phyloP scores from a whole-genome alignment of 768 basidiomycete genomes.

The Boletellus ananas region DNA sequence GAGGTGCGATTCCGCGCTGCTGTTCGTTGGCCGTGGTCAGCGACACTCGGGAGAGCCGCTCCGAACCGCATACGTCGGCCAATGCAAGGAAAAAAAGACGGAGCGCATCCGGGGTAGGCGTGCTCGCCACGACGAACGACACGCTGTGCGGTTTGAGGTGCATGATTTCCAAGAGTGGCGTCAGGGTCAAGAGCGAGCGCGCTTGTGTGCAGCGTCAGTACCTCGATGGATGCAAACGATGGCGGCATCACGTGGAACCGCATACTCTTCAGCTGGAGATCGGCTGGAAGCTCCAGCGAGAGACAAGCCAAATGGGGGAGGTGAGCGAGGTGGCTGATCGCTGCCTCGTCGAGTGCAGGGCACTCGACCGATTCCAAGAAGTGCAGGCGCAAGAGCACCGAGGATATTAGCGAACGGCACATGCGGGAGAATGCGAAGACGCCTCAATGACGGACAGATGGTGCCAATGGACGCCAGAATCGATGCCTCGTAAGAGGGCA shows the following conservation, averaged over 20 bases:
- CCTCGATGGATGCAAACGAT: constrained; percentile 12
- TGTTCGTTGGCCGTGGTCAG: constrained; percentile 5
- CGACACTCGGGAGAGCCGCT: constrained; percentile 7
- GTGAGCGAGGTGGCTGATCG: constrained; percentile 22
- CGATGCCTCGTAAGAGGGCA: constrained; percentile 17
- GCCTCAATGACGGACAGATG: constrained; percentile 18
- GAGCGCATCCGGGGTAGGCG: constrained; percentile 16
- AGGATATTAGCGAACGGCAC: background rate
- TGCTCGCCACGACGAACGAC: constrained; percentile 11
- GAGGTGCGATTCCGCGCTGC: background rate
- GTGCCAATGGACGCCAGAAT: constrained; percentile 19
- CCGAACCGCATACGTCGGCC: constrained; percentile 7
- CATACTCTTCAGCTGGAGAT: constrained; percentile 15
- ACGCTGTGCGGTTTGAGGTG: constrained; percentile 12
- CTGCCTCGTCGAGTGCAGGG: constrained; percentile 17
- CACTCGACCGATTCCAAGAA: constrained; percentile 17
- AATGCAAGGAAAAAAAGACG: constrained; percentile 22
- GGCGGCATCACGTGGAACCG: constrained; percentile 9
- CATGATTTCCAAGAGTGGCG: constrained; percentile 19
- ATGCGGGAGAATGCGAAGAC: constrained; percentile 4
- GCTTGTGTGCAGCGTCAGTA: constrained; percentile 8
- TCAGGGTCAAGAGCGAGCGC: constrained; percentile 18
- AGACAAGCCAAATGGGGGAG: constrained; percentile 16
- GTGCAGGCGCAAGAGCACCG: constrained; percentile 15
- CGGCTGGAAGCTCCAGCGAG: constrained; percentile 11